Conservation (phyloP, 306 rosid species). For the Castanopsis chinensis region DNA sequence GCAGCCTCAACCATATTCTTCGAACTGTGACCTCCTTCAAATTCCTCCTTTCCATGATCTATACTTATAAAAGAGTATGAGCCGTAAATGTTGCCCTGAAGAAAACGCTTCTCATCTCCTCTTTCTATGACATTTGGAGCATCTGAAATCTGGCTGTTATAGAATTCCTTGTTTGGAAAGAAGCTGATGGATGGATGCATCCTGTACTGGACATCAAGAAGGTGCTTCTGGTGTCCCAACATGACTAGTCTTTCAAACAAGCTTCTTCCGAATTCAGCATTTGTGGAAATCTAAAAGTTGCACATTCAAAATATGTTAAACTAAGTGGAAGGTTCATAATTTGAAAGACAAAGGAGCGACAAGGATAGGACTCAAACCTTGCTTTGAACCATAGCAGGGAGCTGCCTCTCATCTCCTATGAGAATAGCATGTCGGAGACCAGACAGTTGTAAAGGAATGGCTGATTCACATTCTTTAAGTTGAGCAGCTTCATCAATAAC, state of each 20-base stretch:
- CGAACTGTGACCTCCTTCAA: conserved; percentile 6
- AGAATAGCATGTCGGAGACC: conserved; percentile 40
- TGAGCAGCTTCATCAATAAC: conserved; percentile 65
- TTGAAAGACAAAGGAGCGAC: background rate
- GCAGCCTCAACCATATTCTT: conserved; percentile 53
- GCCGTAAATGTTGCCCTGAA: conserved; percentile 23
- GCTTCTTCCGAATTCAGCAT: conserved; percentile 49
- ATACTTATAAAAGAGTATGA: conserved; percentile 38
- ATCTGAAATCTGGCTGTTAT: conserved; percentile 26
- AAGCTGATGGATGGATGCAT: conserved; percentile 51
- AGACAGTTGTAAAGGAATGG: conserved; percentile 49
- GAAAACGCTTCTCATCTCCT: conserved; percentile 18
- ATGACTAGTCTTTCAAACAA: conserved; percentile 40
- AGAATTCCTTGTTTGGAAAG: conserved; percentile 40
- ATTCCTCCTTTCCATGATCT: conserved; percentile 38
- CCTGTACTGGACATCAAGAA: conserved; percentile 42
- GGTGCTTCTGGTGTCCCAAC: conserved; percentile 28
- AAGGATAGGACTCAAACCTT: conserved; percentile 33
- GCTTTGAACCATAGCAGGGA: conserved; percentile 62
- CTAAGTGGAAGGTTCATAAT: background rate
- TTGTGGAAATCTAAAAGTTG: conserved; percentile 22
- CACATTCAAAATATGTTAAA: background rate
- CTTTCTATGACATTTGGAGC: conserved; percentile 16
- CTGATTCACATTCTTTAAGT: conserved; percentile 58
- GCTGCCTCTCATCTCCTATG: conserved; percentile 59